These are phyloP conservation scores for Schrenkiella parvula DNA, from an alignment of 345 rosid species.

Conservation along the genomic window DNA sequence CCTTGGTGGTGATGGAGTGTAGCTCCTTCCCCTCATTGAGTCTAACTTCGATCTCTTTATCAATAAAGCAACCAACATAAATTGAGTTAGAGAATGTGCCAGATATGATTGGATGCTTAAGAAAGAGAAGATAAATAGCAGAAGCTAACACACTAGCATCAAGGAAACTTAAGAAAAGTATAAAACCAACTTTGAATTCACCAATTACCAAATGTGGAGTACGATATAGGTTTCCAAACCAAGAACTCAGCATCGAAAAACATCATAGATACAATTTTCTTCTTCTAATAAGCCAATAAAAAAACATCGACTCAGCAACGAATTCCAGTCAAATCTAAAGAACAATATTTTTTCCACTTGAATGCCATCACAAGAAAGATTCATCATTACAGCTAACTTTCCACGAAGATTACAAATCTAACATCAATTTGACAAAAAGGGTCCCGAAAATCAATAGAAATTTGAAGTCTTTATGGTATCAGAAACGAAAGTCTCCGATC, in stretches of 20 bases:
- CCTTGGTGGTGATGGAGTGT: constrained; percentile 79
- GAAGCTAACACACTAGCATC: not conserved
- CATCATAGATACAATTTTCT: not conserved
- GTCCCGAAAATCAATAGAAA: not conserved
- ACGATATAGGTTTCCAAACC: too few species aligned
- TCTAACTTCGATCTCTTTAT: constrained; percentile 2
- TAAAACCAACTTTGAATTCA: not conserved
- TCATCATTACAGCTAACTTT: not conserved
- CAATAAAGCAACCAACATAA: not conserved
- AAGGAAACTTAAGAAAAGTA: not conserved
- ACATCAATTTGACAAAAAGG: not conserved
- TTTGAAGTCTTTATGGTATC: not conserved
- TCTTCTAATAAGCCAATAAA: not conserved
- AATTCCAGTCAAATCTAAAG: not conserved
- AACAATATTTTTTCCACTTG: not conserved
- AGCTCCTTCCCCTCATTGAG: constrained; percentile 89
- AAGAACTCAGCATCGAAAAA: not conserved
- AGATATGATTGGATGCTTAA: not conserved
- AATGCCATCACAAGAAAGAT: not conserved
- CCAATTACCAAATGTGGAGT: not conserved
- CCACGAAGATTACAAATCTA: not conserved
- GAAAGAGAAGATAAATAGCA: not conserved
- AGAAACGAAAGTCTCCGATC: not conserved
- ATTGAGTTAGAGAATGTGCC: not conserved
- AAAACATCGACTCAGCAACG: not conserved